phyloP scores from a whole-genome alignment of 2,329 filamentous ascomycete genomes.

The Neopestalotiopsis rosae region DNA sequence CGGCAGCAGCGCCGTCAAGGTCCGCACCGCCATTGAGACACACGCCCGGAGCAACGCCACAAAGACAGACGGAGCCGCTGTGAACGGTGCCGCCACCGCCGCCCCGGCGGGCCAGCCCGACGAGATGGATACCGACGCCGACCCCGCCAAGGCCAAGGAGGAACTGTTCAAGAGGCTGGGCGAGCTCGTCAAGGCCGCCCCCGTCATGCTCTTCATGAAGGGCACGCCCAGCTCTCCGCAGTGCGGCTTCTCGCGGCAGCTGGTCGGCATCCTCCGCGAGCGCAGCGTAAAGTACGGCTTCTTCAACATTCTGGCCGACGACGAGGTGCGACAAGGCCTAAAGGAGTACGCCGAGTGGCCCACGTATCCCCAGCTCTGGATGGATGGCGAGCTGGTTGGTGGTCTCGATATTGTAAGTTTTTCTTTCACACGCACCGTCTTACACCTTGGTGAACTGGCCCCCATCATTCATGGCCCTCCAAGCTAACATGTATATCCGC shows the following conservation, averaged over 20 bases:
- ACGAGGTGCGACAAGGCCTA: slow-evolving; percentile 93
- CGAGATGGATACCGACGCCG: slow-evolving; percentile 38
- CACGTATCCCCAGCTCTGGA: slow-evolving; percentile 94
- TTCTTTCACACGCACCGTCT: neutral
- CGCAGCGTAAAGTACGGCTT: slow-evolving; percentile 95
- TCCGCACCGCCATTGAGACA: slow-evolving; percentile 84
- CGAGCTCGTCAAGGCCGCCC: slow-evolving; percentile 91
- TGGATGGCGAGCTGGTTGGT: slow-evolving; percentile 87
- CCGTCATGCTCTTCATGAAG: slow-evolving; percentile 99
- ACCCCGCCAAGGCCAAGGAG: slow-evolving; percentile 73
- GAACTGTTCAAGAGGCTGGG: slow-evolving; percentile 81
- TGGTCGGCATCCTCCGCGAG: slow-evolving; percentile 86
- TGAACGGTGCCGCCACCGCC: slow-evolving; percentile 44
- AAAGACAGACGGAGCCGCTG: slow-evolving; percentile 47
- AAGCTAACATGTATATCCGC: neutral
- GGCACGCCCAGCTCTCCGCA: slow-evolving; percentile 87
- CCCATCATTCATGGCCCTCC: neutral
- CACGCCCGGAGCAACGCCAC: slow-evolving; percentile 55
- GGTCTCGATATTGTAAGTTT: slow-evolving; percentile 90
- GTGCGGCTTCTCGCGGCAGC: slow-evolving; percentile 90
- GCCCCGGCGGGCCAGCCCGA: slow-evolving; percentile 39
- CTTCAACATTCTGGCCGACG: slow-evolving; percentile 98
- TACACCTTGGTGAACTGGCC: neutral
- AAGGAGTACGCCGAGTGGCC: slow-evolving; percentile 99
- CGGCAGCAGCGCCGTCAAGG: slow-evolving; percentile 86